phyloP scores from a whole-genome alignment of 495 filamentous ascomycete genomes.

The Amphirosellinia nigrospora region DNA sequence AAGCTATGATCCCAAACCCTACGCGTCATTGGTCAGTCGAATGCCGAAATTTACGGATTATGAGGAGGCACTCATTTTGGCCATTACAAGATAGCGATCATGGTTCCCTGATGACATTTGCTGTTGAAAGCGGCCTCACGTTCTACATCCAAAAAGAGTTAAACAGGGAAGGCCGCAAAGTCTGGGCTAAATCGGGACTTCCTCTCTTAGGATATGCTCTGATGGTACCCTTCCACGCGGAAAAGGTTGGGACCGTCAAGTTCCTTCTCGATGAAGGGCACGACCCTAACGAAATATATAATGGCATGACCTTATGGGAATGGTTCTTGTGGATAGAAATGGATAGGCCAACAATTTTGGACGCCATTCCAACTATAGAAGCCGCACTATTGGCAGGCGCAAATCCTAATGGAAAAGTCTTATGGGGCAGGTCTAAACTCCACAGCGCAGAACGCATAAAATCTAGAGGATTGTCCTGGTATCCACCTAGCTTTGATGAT shows the following conservation, averaged over 20 bases:
- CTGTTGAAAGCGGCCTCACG: not conserved
- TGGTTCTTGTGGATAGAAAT: not conserved
- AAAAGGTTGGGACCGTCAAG: not conserved
- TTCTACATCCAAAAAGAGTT: not conserved
- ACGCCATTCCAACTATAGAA: not conserved
- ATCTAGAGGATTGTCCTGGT: not conserved
- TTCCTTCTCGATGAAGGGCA: not conserved
- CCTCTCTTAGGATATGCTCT: not conserved
- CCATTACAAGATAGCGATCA: not conserved
- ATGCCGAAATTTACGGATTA: not conserved
- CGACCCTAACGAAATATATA: not conserved
- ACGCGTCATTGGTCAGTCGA: not conserved
- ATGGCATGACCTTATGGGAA: not conserved
- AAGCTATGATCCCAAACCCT: not conserved
- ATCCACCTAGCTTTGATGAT: not conserved
- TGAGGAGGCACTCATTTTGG: not conserved
- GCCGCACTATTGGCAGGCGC: not conserved
- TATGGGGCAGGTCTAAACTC: not conserved
- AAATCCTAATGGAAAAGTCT: not conserved
- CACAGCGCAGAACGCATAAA: not conserved
- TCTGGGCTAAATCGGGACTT: not conserved
- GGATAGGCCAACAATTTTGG: not conserved
- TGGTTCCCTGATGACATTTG: conserved; percentile 1
- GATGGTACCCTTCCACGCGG: not conserved
- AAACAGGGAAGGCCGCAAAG: not conserved